Conservation (phyloP, 148 eudicot species). For the Gaultheria prostrata region DNA sequence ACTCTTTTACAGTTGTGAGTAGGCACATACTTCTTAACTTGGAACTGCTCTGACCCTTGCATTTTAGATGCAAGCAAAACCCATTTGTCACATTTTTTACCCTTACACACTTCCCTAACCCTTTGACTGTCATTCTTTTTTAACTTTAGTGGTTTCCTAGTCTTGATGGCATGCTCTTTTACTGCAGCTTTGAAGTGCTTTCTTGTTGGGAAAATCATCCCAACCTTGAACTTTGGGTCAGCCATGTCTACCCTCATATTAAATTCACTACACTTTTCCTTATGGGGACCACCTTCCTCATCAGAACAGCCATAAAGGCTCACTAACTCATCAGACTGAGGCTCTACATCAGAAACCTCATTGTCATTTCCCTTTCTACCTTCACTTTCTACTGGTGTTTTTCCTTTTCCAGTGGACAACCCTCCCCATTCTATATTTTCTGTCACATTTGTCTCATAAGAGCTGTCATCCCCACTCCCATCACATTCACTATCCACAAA, state of each 20-base stretch:
- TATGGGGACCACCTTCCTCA: too few species aligned
- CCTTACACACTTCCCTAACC: neutral
- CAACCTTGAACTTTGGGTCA: neutral
- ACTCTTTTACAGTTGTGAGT: too few species aligned
- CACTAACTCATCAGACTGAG: too few species aligned
- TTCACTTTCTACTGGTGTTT: neutral
- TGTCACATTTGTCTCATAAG: neutral
- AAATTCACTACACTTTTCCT: too few species aligned
- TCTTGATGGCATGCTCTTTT: neutral
- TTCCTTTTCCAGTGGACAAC: neutral
- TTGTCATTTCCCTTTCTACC: too few species aligned
- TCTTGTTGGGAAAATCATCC: neutral
- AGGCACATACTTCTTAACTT: neutral
- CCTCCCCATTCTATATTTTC: neutral
- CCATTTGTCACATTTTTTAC: neutral
- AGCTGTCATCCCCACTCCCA: neutral
- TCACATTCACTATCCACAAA: neutral
- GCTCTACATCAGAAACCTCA: too few species aligned
- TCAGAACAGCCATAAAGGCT: too few species aligned
- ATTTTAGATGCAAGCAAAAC: neutral
- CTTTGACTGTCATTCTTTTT: neutral
- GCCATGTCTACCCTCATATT: neutral
- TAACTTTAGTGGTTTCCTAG: neutral
- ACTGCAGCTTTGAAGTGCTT: neutral
- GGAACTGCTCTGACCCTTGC: neutral